Evolutionary conservation across 2,329 filamentous ascomycete species (phyloP), one percentile per base, ranked within the genome.

Genomic region (Ophiosphaerella narmari): DNA sequence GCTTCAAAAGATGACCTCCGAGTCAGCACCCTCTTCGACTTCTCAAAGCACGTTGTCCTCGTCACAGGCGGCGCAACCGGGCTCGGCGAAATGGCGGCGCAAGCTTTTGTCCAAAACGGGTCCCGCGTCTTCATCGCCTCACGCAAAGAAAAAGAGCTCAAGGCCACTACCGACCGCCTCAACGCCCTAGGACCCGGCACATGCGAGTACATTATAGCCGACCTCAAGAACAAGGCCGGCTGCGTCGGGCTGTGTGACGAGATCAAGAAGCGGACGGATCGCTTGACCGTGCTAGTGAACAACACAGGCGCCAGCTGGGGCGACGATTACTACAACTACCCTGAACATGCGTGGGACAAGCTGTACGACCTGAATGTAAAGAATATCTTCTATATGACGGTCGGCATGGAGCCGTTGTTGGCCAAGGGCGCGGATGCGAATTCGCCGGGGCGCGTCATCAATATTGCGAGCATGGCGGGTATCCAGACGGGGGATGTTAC

Each of bases 291-390:
- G 21, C 67, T 81, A 16, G 72, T 82, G 44, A 82, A 82, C 62
- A 82, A 81, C 58, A 79, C 79, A 7, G 80, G 80, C 13, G 80
- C 77, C 7, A 80, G 78, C 44, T 82, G 80, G 75, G 82, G 81
- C 8, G 82, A 78, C 23, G 78, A 81, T 24, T 84, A 83, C 63
- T 79, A 82, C 52, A 75, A 83, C 64, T 84, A 82, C 59, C 81
- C 81, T 0, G 81, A 82, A 54, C 73, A 76, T 39, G 82, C 79
- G 35, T 85, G 81, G 80, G 81, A 82, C 55, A 80, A 83, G 55
- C 72, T 84, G 18, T 79, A 82, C 57, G 78, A 77, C 8, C 67
- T 82, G 57, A 82, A 82, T 59, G 78, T 82, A 13, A 81, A 82
- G 65, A 78, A 77, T 13, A 76, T 82, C 33, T 82, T 81, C 58